phyloP scores from a whole-genome alignment of 805 yeast species.

The Candida boleticola region DNA sequence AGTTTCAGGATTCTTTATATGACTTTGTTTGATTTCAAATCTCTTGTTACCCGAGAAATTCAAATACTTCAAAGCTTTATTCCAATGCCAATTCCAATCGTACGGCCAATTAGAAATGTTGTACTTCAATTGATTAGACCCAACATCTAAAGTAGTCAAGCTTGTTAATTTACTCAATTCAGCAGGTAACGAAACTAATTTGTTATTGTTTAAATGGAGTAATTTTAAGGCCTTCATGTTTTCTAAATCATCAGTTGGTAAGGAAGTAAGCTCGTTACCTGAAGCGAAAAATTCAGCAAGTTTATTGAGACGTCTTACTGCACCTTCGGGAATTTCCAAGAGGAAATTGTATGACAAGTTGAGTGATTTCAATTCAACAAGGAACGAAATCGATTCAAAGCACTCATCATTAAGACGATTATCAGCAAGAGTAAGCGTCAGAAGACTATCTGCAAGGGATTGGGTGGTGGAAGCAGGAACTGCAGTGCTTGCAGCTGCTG shows the following conservation, averaged over 20 bases:
- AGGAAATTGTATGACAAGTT: constrained; percentile 84
- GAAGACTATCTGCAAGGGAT: constrained; percentile 50
- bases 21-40: constrained; percentile 76
- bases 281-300: constrained; percentile 71
- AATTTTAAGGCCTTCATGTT: constrained; percentile 54
- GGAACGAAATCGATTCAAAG: constrained; percentile 62
- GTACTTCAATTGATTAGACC: constrained; percentile 85
- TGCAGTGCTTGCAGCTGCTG: background rate
- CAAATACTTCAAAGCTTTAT: constrained; percentile 68
- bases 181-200: constrained; percentile 82
- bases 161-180: constrained; percentile 70
- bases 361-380: constrained; percentile 56
- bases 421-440: constrained; percentile 68
- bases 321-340: constrained; percentile 78
- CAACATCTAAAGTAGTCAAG: constrained; percentile 78
- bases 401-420: constrained; percentile 79
- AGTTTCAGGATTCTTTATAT: constrained; percentile 52
- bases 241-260: constrained; percentile 86
- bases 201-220: constrained; percentile 77
- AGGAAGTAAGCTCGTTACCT: constrained; percentile 74
- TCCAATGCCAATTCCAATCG: constrained; percentile 97
- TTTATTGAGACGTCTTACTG: constrained; percentile 51
- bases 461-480: constrained; percentile 9
- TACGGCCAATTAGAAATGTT: constrained; percentile 92
- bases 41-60: constrained; percentile 92